Percentiles rank a stretch among this genome's conserved stretches.
Conservation (phyloP, 139 green algal species). For the Tetradesmus lagerheimii region DNA sequence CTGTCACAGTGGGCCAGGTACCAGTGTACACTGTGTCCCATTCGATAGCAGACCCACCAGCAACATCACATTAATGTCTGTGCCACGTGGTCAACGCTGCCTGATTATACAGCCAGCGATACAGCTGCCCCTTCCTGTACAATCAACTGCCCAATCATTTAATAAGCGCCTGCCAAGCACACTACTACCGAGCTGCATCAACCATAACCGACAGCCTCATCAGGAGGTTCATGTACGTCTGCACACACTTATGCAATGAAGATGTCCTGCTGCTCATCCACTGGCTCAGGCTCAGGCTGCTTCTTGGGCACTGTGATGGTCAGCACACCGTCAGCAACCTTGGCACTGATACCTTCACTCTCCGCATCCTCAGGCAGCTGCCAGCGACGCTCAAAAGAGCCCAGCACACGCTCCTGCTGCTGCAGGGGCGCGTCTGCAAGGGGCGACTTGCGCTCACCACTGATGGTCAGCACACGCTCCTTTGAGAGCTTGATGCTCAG, state of each 20-base stretch:
- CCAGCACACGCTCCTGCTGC: not conserved
- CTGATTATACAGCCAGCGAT: too few relatives aligned
- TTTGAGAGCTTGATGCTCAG: slow-evolving; percentile 26
- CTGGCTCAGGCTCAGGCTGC: slow-evolving; percentile 7
- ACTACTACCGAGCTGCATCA: too few relatives aligned
- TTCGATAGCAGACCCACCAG: too few relatives aligned
- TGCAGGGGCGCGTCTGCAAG: not conserved
- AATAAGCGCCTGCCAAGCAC: too few relatives aligned
- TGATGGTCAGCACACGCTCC: slow-evolving; percentile 1
- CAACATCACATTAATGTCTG: too few relatives aligned
- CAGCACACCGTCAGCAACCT: slow-evolving; percentile 28
- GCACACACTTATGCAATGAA: not conserved
- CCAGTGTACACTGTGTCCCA: too few relatives aligned
- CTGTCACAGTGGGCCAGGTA: too few relatives aligned
- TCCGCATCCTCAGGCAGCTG: slow-evolving; percentile 29
- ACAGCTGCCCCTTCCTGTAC: too few relatives aligned
- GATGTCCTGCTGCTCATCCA: slow-evolving; percentile 5
- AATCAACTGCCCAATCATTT: too few relatives aligned
- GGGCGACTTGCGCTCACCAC: not conserved
- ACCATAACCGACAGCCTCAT: too few relatives aligned
- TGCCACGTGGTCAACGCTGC: too few relatives aligned
- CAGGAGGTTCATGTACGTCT: too few relatives aligned
- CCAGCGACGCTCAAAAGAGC: not conserved
- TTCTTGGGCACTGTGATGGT: slow-evolving; percentile 34
- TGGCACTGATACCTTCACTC: not conserved